Conservation (phyloP, 2,329 filamentous ascomycete genomes). For the Hypoxylon sp. region DNA sequence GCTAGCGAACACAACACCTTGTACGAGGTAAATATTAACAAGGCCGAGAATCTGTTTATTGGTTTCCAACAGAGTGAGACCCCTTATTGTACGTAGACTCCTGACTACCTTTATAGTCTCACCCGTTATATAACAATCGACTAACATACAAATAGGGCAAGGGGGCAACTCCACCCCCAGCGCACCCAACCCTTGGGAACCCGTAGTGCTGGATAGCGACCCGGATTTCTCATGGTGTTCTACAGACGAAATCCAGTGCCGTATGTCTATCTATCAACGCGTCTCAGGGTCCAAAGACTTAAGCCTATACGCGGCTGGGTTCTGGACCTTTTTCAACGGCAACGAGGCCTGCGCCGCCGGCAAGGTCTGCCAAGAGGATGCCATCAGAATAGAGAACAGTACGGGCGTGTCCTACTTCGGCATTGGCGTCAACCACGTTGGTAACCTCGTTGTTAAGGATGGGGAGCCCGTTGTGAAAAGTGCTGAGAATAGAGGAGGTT, state of each 20-base stretch:
- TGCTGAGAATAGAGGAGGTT: conserved; percentile 37
- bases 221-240: conserved; percentile 45
- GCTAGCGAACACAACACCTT: conserved; percentile 66
- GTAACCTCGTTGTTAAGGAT: conserved; percentile 27
- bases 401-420: conserved; percentile 69
- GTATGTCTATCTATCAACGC: conserved; percentile 46
- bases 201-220: conserved; percentile 35
- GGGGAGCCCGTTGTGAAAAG: conserved; percentile 18
- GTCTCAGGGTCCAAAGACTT: conserved; percentile 27
- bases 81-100: conserved; percentile 56
- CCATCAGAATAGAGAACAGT: conserved; percentile 65
- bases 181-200: conserved; percentile 29
- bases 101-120: background rate
- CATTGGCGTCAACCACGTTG: conserved; percentile 34
- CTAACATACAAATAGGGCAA: conserved; percentile 26
- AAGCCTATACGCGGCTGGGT: conserved; percentile 44
- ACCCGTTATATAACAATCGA: background rate
- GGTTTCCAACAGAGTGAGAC: conserved; percentile 64
- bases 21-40: conserved; percentile 68
- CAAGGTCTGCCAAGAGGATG: conserved; percentile 63
- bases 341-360: conserved; percentile 32
- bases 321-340: conserved; percentile 48
- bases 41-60: conserved; percentile 61
- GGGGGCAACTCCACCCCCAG: conserved; percentile 22
- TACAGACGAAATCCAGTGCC: conserved; percentile 35